Conservation (phyloP, 1,284 basidiomycete species). For the Malassezia dermatis region DNA sequence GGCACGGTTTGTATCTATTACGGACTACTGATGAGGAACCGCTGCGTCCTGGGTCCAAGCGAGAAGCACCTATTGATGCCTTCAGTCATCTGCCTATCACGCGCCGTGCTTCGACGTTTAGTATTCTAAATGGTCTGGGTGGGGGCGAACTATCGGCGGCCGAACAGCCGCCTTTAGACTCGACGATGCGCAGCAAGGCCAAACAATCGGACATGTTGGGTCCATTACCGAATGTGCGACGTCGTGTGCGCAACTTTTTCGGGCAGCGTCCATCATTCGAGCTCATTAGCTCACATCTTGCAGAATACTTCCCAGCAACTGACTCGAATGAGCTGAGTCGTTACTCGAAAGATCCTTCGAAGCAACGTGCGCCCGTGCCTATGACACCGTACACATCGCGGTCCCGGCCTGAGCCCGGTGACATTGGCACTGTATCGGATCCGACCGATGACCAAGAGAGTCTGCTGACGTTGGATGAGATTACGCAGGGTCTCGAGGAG, state of each 20-base stretch:
- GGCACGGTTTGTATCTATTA: slow-evolving; percentile 65
- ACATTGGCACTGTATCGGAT: background rate
- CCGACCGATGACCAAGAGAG: slow-evolving; percentile 80
- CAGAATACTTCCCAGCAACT: slow-evolving; percentile 88
- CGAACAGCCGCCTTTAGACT: background rate
- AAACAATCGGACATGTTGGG: background rate
- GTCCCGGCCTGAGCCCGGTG: background rate
- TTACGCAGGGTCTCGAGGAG: slow-evolving; percentile 89
- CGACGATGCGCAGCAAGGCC: background rate
- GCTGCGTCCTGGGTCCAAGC: slow-evolving; percentile 25
- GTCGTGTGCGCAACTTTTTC: slow-evolving; percentile 71
- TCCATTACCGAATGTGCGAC: slow-evolving; percentile 6
- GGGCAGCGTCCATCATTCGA: slow-evolving; percentile 94
- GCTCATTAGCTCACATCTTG: slow-evolving; percentile 87
- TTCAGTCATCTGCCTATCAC: slow-evolving; percentile 50
- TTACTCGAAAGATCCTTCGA: background rate
- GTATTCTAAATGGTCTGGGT: slow-evolving; percentile 52
- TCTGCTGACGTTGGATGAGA: slow-evolving; percentile 89
- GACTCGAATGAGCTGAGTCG: slow-evolving; percentile 58
- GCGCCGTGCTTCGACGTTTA: slow-evolving; percentile 54
- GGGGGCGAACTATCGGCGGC: slow-evolving; percentile 62
- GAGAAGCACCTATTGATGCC: slow-evolving; percentile 51
- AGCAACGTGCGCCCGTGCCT: background rate
- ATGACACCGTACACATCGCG: background rate
- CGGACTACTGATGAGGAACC: background rate